Evolutionary conservation across 1,284 basidiomycete genomes (phyloP), one percentile per base, ranked within the genome.

Genomic region (Hymenochaete sp.): DNA sequence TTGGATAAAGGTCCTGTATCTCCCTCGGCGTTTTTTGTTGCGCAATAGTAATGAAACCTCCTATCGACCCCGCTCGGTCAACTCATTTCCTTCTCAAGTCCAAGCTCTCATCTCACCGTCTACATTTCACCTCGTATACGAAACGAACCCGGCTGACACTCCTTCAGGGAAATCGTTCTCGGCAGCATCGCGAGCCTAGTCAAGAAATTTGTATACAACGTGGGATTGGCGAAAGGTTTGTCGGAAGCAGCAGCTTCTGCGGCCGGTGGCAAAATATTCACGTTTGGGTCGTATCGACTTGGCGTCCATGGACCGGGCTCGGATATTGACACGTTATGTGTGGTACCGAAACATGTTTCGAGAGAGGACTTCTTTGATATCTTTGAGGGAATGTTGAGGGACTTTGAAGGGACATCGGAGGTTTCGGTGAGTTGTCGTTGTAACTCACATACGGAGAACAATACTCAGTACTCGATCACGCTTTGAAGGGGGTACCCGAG

Each of bases 301-400:
- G 95, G 95, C 47, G 95, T 98, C 11, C 96, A 98, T 64, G 91
- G 91, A 10, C 95, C 96, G 27, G 90, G 92, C 7, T 78, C 86
- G 37, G 95, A 98, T 79, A 98, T 99, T 62, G 95, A 99, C 69
- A 98, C 93, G n/a, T 72, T 99, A 27, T 93, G 93, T 62, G 95
- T 98, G 22, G 96, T 96, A 24, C 95, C 95, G 4, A 91, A 93
- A 63, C 92, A 98, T 64, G 86, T 98, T 45, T 86, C 84, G 52
- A 76, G 91, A 52, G 93, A 97, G 57, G 92, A 98, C 68, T 98
- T 98, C 68, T 98, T 98, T 59, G 80, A 84, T 0, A 74, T 85
- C 28, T 96, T 99, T 57, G 90, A 93, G 61, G 72, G 77, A 26
- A 92, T 98, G 86, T 70, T 99, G 47, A 79, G 79, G 56, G 82